Conservation (phyloP, 2,329 filamentous ascomycete genomes). For the Decorospora gaudefroyi region DNA sequence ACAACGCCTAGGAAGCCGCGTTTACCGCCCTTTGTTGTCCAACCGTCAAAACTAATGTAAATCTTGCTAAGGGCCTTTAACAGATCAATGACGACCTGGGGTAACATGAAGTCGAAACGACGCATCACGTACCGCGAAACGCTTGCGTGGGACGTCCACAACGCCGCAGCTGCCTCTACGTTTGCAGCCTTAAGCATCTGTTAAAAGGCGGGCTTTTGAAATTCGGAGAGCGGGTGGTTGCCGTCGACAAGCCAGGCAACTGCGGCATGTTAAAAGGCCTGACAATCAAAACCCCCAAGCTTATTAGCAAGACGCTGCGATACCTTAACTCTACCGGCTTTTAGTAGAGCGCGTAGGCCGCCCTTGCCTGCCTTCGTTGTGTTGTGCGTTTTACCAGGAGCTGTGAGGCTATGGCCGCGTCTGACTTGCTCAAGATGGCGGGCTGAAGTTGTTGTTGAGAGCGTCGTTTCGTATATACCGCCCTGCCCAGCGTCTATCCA, state of each 20-base stretch:
- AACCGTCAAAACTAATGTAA: too few species aligned
- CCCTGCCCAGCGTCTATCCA: neutral
- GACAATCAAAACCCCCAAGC: conserved; percentile 1
- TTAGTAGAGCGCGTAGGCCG: neutral
- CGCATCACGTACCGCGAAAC: conserved; percentile 3
- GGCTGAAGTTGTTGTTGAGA: conserved; percentile 3
- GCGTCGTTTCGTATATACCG: conserved; percentile 1
- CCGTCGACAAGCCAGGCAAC: conserved; percentile 4
- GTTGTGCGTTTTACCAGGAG: neutral
- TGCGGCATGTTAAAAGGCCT: conserved; percentile 2
- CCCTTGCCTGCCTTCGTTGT: conserved; percentile 1
- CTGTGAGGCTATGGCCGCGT: neutral
- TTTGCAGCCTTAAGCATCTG: conserved; percentile 2
- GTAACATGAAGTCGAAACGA: conserved; percentile 1
- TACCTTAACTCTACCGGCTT: neutral
- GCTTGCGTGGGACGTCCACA: conserved; percentile 2
- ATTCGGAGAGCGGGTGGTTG: conserved; percentile 6
- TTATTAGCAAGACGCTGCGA: conserved; percentile 4
- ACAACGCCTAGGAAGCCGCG: conserved; percentile 5
- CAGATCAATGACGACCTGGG: conserved; percentile 1
- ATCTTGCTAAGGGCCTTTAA: too few species aligned
- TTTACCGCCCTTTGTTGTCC: conserved; percentile 7
- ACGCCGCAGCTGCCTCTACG: conserved; percentile 5
- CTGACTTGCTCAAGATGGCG: conserved; percentile 1
- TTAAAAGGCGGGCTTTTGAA: conserved; percentile 3